A percentile compares a stretch with the other conserved stretches of the same genome.
Evolutionary conservation across 805 yeast species (phyloP).

Genomic region (Saccharomyces jurei): DNA sequence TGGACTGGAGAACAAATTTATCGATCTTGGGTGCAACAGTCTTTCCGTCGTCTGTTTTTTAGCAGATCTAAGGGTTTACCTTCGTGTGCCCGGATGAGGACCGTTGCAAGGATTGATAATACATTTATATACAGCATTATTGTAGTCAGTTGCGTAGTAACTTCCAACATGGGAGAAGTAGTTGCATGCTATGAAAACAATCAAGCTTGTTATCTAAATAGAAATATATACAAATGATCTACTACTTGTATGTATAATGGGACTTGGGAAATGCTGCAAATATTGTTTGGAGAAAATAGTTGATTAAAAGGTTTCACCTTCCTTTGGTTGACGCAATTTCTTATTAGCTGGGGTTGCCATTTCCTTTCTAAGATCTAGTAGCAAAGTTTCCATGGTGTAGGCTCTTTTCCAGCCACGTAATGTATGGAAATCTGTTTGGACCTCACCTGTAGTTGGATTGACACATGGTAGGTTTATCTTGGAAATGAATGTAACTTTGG

Average conservation of each 20-base stretch:
- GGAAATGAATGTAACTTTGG: conserved; percentile 69
- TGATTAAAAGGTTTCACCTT: conserved; percentile 58
- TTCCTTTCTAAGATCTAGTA: conserved; percentile 79
- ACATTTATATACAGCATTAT: conserved; percentile 21
- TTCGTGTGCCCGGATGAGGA: conserved; percentile 72
- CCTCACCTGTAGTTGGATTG: conserved; percentile 50
- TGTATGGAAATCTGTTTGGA: conserved; percentile 51
- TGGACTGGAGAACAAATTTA: conserved; percentile 55
- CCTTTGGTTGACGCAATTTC: conserved; percentile 84
- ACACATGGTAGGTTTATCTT: conserved; percentile 90
- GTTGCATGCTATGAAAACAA: not conserved
- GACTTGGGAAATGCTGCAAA: not conserved
- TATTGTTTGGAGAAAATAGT: not conserved
- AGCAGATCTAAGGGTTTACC: conserved; percentile 56
- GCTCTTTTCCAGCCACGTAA: conserved; percentile 79
- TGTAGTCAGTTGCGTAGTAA: not conserved
- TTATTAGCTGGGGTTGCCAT: conserved; percentile 82
- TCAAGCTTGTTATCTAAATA: not conserved
- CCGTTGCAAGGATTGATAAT: conserved; percentile 43
- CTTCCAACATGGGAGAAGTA: not conserved
- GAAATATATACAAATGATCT: not conserved
- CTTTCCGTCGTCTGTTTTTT: conserved; percentile 43
- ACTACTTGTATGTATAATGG: not conserved
- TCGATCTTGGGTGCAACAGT: conserved; percentile 70
- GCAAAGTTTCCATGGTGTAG: conserved; percentile 89